Evolutionary conservation across 257 asterid genomes (phyloP).

Genomic region (Solanum medicagineum): DNA sequence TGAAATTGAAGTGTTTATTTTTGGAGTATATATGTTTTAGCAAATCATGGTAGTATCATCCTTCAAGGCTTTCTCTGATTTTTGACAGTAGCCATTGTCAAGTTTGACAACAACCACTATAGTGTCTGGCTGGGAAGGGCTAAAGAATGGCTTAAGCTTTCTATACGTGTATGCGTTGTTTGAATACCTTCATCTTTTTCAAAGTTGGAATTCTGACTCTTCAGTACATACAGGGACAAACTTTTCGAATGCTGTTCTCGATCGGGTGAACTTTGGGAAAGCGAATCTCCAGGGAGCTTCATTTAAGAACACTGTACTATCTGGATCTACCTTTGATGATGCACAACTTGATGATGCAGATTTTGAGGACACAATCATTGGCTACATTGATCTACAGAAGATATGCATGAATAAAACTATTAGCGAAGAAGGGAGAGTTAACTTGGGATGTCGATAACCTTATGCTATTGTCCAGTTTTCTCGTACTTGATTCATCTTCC

Average conservation of each 20-base stretch:
- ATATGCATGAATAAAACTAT: conserved; percentile 66
- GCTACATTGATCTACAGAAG: conserved; percentile 85
- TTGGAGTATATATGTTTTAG: background rate
- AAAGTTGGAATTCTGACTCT: background rate
- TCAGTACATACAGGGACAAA: conserved; percentile 44
- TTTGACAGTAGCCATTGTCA: background rate
- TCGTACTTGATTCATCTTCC: background rate
- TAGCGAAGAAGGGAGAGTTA: conserved; percentile 49
- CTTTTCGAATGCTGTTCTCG: conserved; percentile 88
- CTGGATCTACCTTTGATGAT: conserved; percentile 72
- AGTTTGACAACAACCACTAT: background rate
- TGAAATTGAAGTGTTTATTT: background rate
- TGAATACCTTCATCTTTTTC: background rate
- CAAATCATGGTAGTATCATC: background rate
- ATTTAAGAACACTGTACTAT: conserved; percentile 72
- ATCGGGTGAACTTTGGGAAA: conserved; percentile 76
- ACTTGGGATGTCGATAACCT: conserved; percentile 67
- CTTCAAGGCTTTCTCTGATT: background rate
- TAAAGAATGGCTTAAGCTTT: background rate
- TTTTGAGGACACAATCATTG: conserved; percentile 86
- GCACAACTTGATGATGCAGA: conserved; percentile 77
- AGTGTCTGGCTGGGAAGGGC: background rate
- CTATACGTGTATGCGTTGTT: background rate
- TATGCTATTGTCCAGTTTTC: background rate
- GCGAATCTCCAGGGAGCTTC: conserved; percentile 74